Base-by-base conservation (phyloP, 164 flowering plant species). In the Magnolia officinalis region DNA sequence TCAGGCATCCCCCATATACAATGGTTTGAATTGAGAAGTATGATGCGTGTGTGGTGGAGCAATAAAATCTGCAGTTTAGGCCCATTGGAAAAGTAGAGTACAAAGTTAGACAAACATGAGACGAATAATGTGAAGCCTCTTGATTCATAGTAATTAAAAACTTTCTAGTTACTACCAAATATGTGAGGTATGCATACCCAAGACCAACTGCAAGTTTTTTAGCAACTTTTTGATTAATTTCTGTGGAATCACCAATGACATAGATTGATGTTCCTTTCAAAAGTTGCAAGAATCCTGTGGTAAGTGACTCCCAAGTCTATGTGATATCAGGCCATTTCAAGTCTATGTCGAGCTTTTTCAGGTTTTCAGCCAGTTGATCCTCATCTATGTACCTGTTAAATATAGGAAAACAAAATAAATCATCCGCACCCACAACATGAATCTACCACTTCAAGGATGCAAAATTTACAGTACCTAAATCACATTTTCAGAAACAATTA, bases 251-350 rank as follows among this genome's bases (percentile, higher is more conserved):
- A 31, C 99, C 99, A 78, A 96, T 91, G 52, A 94, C 75, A 80
- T 85, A 90, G 73, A 96, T 85, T 50, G 99, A 94, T 63, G 96
- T 82, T 70, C 98, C 99, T 87, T 90, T 91, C 14, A 96, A 80
- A 69, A 94, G 89, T 71, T 89, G 96, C 51, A 23, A 50, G 74
- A 89, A 83, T 58, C 92, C 99, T 31, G 78, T 74, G 16, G 93
- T 80, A 76, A 96, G 87, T 31, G 99, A 94, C 77, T 90, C 94
- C 99, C 98, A 96, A 5, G 97, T 87, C 82, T 96, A 98, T 82
- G 87, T 75, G 72, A 94, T 87, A 70, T 94, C 98, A 69, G 97
- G 98, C 99, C 99, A 96, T 81, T 90, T 90, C 78, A 96, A 76
- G 63, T 91, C 92, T 4, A 87, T 82, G 76, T 96, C 97, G 67